Percentiles rank a stretch among this genome's conserved stretches.
Conservation (phyloP, 2,329 filamentous ascomycete species). For the Neodidymelliopsis sp. region DNA sequence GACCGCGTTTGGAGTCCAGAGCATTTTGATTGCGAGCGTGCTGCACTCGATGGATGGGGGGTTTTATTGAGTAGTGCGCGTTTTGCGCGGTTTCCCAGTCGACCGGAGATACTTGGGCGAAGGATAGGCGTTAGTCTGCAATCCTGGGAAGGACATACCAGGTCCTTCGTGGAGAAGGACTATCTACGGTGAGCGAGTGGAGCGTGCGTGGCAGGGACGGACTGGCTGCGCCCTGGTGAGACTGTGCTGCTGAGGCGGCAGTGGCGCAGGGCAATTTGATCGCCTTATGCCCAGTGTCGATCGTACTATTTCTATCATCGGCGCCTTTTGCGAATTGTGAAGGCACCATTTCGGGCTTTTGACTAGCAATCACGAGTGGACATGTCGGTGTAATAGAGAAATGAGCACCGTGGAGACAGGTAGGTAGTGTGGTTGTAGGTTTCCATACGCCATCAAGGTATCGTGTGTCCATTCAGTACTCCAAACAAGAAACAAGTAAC, state of each 20-base stretch:
- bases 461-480: constrained; percentile 15
- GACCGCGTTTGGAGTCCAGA: constrained; percentile 7
- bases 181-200: not conserved
- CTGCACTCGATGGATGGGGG: no score
- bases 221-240: not conserved
- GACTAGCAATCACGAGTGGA: no score
- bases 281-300: constrained; percentile 7
- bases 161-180: not conserved
- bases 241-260: constrained; percentile 9
- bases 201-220: not conserved
- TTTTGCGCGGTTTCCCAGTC: no score
- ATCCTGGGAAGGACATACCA: not conserved
- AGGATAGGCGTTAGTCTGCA: not conserved
- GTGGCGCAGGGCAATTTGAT: constrained; percentile 14
- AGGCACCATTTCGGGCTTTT: no score
- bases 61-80: no score
- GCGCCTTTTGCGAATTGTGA: no score
- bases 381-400: not conserved
- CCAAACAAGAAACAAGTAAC: constrained; percentile 12
- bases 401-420: not conserved
- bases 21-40: not conserved
- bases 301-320: not conserved
- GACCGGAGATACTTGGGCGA: no score
- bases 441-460: constrained; percentile 12
- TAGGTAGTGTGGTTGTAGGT: constrained; percentile 5